Evolutionary conservation across 805 yeast species (phyloP).

Genomic region (Naumovozyma dairenensis): DNA sequence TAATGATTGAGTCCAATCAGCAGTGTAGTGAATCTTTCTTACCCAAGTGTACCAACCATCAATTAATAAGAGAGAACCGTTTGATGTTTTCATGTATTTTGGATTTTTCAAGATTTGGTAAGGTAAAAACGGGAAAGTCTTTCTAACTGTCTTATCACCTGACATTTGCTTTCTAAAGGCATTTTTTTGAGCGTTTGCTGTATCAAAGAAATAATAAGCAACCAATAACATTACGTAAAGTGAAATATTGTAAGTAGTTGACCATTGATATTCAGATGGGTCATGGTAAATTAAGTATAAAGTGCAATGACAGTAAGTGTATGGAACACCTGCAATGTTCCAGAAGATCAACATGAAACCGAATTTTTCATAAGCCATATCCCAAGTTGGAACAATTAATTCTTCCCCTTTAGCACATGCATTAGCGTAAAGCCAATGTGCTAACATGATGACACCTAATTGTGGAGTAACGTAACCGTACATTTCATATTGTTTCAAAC

Average conservation of each 20-base stretch:
- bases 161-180: slow-evolving; percentile 75
- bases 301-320: slow-evolving; percentile 92
- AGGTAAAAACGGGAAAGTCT: slow-evolving; percentile 90
- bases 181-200: slow-evolving; percentile 91
- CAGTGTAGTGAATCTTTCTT: slow-evolving; percentile 90
- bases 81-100: slow-evolving; percentile 69
- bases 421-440: slow-evolving; percentile 91
- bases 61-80: slow-evolving; percentile 74
- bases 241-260: slow-evolving; percentile 46
- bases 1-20: slow-evolving; percentile 79
- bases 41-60: slow-evolving; percentile 96
- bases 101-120: slow-evolving; percentile 77
- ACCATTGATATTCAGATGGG: slow-evolving; percentile 74
- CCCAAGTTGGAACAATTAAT: slow-evolving; percentile 96
- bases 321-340: slow-evolving; percentile 99
- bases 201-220: slow-evolving; percentile 90
- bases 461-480: slow-evolving; percentile 78
- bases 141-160: slow-evolving; percentile 70
- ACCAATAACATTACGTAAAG: slow-evolving; percentile 47
- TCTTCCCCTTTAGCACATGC: slow-evolving; percentile 98
- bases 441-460: slow-evolving; percentile 60
- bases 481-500: slow-evolving; percentile 66
- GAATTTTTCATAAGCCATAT: slow-evolving; percentile 97
- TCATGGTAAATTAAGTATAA: slow-evolving; percentile 73
- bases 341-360: slow-evolving; percentile 99